phyloP scores from a whole-genome alignment of 1,284 basidiomycete genomes.

The Malassezia furfur region DNA sequence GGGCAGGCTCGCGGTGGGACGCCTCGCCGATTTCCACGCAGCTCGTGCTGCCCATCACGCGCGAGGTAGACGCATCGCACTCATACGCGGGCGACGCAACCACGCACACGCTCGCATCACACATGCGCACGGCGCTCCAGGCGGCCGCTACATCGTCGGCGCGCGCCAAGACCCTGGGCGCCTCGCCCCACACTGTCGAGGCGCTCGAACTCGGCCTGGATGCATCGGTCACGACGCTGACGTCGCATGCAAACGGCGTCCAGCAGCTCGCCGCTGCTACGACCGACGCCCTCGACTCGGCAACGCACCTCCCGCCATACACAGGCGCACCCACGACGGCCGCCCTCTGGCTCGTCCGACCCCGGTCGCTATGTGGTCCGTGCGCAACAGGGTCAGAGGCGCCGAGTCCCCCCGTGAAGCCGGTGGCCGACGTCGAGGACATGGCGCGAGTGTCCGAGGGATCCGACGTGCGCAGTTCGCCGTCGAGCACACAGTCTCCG shows the following conservation, averaged over 20 bases:
- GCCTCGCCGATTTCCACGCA: not conserved
- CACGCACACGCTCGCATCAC: not conserved
- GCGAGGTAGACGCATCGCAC: not conserved
- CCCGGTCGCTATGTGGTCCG: slow-evolving; percentile 8
- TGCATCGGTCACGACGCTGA: slow-evolving; percentile 1
- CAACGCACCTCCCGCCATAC: not conserved
- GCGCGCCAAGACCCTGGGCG: slow-evolving; percentile 8
- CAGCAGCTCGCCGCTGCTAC: not conserved
- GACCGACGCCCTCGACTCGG: not conserved
- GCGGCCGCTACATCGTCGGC: not conserved
- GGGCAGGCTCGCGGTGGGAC: not conserved
- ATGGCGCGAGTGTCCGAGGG: not conserved
- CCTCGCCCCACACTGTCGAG: slow-evolving; percentile 16
- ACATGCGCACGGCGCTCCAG: not conserved
- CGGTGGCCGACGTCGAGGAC: not conserved
- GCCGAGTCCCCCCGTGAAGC: not conserved
- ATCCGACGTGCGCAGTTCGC: not conserved
- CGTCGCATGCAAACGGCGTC: slow-evolving; percentile 13
- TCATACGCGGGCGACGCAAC: not conserved
- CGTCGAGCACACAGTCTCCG: not conserved
- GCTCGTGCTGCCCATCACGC: not conserved
- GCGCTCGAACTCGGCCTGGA: slow-evolving; percentile 14
- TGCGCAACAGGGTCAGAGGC: not conserved
- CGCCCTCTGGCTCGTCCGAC: slow-evolving; percentile 9
- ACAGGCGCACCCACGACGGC: not conserved